Evolutionary conservation across 306 rosid species (phyloP).

Genomic region (Boehmeria nivea): DNA sequence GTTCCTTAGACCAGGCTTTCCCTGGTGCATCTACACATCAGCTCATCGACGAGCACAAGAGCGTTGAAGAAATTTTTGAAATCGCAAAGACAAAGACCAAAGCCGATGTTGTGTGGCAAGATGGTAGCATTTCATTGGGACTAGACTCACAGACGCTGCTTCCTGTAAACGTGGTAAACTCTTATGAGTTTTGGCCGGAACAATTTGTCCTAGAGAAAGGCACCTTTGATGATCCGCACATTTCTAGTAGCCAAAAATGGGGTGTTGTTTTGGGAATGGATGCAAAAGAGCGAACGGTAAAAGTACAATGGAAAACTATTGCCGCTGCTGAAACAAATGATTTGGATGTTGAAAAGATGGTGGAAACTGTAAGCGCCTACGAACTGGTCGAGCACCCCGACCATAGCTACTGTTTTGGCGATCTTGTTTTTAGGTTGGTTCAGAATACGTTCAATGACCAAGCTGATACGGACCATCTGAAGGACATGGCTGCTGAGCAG

Average conservation of each 20-base stretch:
- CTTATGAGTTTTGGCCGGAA: slow-evolving; percentile 87
- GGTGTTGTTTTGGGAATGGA: slow-evolving; percentile 79
- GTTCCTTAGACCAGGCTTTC: slow-evolving; percentile 27
- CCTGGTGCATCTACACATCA: slow-evolving; percentile 28
- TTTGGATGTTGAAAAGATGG: slow-evolving; percentile 39
- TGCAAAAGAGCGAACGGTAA: slow-evolving; percentile 79
- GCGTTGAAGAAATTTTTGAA: slow-evolving; percentile 39
- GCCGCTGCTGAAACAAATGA: slow-evolving; percentile 27
- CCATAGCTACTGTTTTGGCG: slow-evolving; percentile 68
- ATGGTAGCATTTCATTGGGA: slow-evolving; percentile 57
- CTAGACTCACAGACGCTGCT: slow-evolving; percentile 53
- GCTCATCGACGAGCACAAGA: slow-evolving; percentile 29
- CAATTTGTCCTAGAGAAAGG: slow-evolving; percentile 81
- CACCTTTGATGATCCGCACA: slow-evolving; percentile 55
- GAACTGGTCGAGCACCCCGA: slow-evolving; percentile 90
- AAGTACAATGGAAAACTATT: slow-evolving; percentile 67
- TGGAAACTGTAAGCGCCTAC: slow-evolving; percentile 84
- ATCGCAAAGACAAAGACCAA: slow-evolving; percentile 77
- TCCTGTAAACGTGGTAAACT: slow-evolving; percentile 64
- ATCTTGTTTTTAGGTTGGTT: slow-evolving; percentile 68
- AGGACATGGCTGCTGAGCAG: slow-evolving; percentile 29
- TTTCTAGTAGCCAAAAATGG: slow-evolving; percentile 57
- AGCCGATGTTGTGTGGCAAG: slow-evolving; percentile 84
- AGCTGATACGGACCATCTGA: slow-evolving; percentile 30
- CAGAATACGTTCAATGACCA: slow-evolving; percentile 45